Evolutionary conservation across 1,284 basidiomycete species (phyloP).

Genomic region (Ustilago shanxiensis): DNA sequence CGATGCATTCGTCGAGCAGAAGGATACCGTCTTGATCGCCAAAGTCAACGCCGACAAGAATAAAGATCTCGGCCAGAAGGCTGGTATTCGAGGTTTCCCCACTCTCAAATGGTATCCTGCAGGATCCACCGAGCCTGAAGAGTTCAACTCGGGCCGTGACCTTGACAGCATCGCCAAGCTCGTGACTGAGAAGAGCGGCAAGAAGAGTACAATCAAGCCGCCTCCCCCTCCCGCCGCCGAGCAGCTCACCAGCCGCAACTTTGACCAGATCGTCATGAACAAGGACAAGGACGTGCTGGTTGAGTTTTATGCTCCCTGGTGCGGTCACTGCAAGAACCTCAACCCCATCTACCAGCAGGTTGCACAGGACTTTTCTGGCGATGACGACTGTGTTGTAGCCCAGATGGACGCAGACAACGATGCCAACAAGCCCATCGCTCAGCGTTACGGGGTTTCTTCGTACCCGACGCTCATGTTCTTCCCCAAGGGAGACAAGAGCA

Average conservation of each 20-base stretch:
- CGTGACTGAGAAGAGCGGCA: slow-evolving; percentile 80
- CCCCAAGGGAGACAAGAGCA: slow-evolving; percentile 76
- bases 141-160: slow-evolving; percentile 84
- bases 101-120: slow-evolving; percentile 91
- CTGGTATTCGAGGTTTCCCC: slow-evolving; percentile 85
- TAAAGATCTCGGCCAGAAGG: slow-evolving; percentile 76
- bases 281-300: slow-evolving; percentile 92
- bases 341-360: slow-evolving; percentile 94
- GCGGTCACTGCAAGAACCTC: slow-evolving; percentile 86
- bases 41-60: slow-evolving; percentile 94
- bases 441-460: slow-evolving; percentile 79
- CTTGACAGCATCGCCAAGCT: slow-evolving; percentile 82
- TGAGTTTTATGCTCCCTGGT: slow-evolving; percentile 96
- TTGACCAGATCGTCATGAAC: slow-evolving; percentile 84
- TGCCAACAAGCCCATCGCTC: slow-evolving; percentile 81
- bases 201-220: slow-evolving; percentile 85
- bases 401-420: slow-evolving; percentile 90
- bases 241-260: slow-evolving; percentile 81
- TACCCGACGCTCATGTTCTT: slow-evolving; percentile 92
- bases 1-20: slow-evolving; percentile 79
- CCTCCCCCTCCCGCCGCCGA: slow-evolving; percentile 82
- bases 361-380: slow-evolving; percentile 83
- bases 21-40: slow-evolving; percentile 85
- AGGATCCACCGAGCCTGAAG: slow-evolving; percentile 74
- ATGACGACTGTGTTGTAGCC: slow-evolving; percentile 84